phyloP scores from a whole-genome alignment of 352 stramenopile species.

The Pythium vanterpoolii region DNA sequence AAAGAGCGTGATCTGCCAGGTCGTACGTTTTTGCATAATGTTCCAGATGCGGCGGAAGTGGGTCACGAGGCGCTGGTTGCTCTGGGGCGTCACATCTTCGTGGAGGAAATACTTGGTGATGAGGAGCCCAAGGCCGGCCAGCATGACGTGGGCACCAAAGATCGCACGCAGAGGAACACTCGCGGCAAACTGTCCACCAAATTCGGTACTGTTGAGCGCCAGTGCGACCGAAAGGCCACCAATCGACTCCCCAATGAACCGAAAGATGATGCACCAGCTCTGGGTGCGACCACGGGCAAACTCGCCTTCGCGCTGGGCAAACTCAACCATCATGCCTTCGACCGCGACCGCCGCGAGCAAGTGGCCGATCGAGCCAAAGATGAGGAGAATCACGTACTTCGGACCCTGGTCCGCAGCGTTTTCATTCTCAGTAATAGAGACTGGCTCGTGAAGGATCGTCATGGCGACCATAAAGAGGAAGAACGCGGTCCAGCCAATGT shows the following conservation, averaged over 20 bases:
- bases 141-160: constrained; percentile 1
- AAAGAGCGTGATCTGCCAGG: constrained; percentile 21
- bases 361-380: constrained; percentile 12
- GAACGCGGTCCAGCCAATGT: constrained; percentile 24
- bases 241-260: constrained; percentile 12
- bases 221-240: neutral
- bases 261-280: constrained; percentile 10
- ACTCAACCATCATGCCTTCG: constrained; percentile 25
- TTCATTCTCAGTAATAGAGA: neutral
- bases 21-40: constrained; percentile 20
- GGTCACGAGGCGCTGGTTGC: constrained; percentile 4
- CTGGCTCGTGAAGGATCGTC: constrained; percentile 12
- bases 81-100: constrained; percentile 4
- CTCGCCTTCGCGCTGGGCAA: constrained; percentile 21
- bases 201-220: constrained; percentile 10
- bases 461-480: constrained; percentile 20
- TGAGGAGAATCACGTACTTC: constrained; percentile 13
- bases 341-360: constrained; percentile 2
- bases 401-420: neutral
- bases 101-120: constrained; percentile 12
- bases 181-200: constrained; percentile 13
- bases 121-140: constrained; percentile 4
- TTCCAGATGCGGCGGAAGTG: constrained; percentile 21
- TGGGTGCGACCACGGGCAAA: constrained; percentile 16
- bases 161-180: constrained; percentile 4